These are phyloP conservation scores for Ophiostoma himal-ulmi DNA, from an alignment of 2,329 filamentous ascomycete genomes.

Conservation along the genomic window DNA sequence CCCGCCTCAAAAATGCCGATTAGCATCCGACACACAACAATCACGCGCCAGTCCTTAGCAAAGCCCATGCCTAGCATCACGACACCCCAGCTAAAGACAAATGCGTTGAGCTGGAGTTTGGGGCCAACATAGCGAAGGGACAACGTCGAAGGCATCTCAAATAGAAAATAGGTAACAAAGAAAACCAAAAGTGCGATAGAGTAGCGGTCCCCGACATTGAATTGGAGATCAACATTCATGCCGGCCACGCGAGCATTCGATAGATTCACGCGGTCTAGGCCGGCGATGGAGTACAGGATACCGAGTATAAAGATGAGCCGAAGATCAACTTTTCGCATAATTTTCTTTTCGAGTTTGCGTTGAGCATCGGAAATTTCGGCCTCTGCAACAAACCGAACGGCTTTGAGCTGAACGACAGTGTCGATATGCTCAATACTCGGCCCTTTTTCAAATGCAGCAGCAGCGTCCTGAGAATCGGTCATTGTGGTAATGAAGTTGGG, in stretches of 20 bases:
- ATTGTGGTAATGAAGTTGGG: background rate
- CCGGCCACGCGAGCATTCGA: conserved; percentile 43
- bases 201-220: conserved; percentile 49
- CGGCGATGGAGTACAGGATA: conserved; percentile 48
- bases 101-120: conserved; percentile 52
- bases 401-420: background rate
- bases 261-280: conserved; percentile 48
- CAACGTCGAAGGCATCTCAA: conserved; percentile 56
- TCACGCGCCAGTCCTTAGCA: conserved; percentile 18
- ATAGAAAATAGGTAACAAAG: conserved; percentile 61
- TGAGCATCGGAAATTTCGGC: background rate
- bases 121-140: conserved; percentile 57
- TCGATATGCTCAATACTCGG: background rate
- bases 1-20: conserved; percentile 52
- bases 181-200: conserved; percentile 53
- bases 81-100: background rate
- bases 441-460: background rate
- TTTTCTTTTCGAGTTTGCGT: conserved; percentile 8
- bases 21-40: conserved; percentile 34
- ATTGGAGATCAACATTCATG: conserved; percentile 35
- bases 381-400: background rate
- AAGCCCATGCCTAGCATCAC: background rate
- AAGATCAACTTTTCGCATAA: conserved; percentile 27
- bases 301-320: conserved; percentile 40
- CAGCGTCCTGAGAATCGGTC: background rate